phyloP scores from a whole-genome alignment of 106 monocot species.

The Iris macrosiphon region DNA sequence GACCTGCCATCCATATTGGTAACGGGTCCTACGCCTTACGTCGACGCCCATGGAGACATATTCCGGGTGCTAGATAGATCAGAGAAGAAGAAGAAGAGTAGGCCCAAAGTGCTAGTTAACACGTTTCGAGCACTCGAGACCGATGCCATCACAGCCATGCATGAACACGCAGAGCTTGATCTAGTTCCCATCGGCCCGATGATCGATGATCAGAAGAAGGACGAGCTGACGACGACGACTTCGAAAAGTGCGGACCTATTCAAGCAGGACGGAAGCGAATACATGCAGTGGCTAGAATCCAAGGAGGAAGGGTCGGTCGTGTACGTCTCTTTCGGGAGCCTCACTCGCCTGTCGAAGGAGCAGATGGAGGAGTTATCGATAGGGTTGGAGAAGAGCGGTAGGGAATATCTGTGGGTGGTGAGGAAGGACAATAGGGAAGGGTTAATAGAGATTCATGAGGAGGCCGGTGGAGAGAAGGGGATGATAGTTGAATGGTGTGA shows the following conservation, averaged over 20 bases:
- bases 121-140: not conserved
- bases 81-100: too few relatives aligned
- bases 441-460: not conserved
- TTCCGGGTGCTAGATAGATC: not conserved
- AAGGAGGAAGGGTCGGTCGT: constrained; percentile 33
- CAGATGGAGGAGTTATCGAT: constrained; percentile 36
- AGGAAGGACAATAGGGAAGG: constrained; percentile 17
- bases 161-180: not conserved
- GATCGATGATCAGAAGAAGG: too few relatives aligned
- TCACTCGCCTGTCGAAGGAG: constrained; percentile 6
- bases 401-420: constrained; percentile 37
- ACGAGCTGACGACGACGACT: not conserved
- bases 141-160: not conserved
- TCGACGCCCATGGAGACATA: not conserved
- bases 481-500: constrained; percentile 31
- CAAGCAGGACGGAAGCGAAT: not conserved
- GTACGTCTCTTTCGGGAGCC: constrained; percentile 47
- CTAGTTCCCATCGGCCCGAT: not conserved
- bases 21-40: not conserved
- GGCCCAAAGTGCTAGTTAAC: constrained; percentile 1
- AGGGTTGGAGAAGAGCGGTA: constrained; percentile 21
- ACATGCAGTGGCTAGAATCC: constrained; percentile 5
- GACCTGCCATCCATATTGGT: not conserved
- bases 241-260: too few relatives aligned
- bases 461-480: not conserved